Percentiles rank a stretch among this genome's conserved stretches.
These are phyloP conservation scores for Stygiomarasmius scandens DNA, from an alignment of 1,284 basidiomycete species.

Conservation along the genomic window DNA sequence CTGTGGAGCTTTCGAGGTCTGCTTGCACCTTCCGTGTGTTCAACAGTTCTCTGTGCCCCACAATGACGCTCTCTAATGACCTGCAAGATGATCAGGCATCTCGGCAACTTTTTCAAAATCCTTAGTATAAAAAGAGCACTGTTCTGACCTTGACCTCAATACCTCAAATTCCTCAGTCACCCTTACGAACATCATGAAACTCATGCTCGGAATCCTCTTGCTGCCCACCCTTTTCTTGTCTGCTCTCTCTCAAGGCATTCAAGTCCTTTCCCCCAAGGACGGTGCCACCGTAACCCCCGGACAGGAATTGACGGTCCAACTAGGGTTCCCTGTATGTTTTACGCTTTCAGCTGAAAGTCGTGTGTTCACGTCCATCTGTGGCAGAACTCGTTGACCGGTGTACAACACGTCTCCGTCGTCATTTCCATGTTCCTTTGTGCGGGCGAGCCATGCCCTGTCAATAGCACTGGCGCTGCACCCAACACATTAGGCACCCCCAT, in stretches of 20 bases:
- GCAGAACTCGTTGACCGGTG: conserved; percentile 16
- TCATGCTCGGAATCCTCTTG: conserved; percentile 1
- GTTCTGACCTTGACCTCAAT: no score
- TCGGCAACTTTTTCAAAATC: neutral
- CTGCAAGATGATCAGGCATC: neutral
- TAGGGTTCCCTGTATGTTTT: conserved; percentile 13
- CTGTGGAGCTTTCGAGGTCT: neutral
- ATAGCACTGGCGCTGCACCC: neutral
- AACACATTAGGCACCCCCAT: conserved; percentile 9
- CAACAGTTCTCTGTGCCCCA: neutral
- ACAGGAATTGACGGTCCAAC: conserved; percentile 13
- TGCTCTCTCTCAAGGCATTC: conserved; percentile 13
- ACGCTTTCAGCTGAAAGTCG: neutral
- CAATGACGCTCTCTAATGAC: neutral
- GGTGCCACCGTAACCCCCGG: conserved; percentile 8
- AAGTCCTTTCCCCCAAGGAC: conserved; percentile 6
- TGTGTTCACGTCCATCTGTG: neutral
- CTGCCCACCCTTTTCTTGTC: conserved; percentile 6
- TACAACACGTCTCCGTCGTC: conserved; percentile 15
- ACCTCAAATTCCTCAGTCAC: no score
- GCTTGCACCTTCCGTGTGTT: neutral
- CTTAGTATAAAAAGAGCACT: neutral
- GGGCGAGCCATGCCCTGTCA: conserved; percentile 7
- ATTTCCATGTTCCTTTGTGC: conserved; percentile 13
- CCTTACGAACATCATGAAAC: conserved; percentile 9